Conservation (phyloP, 345 rosid species). For the Viola odorata region DNA sequence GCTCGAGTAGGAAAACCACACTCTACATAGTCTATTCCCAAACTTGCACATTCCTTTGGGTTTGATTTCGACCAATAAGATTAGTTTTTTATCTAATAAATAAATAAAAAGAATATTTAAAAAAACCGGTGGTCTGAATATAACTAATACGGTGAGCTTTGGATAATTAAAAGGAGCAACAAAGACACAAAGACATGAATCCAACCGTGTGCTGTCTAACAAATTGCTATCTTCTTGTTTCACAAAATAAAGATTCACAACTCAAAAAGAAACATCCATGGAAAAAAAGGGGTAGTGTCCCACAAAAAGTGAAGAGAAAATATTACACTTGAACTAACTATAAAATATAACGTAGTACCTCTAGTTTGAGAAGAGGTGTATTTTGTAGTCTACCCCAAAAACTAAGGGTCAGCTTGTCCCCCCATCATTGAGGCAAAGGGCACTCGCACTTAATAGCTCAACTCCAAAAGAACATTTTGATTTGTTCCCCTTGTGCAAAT, state of each 20-base stretch:
- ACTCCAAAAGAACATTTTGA: constrained; percentile 2
- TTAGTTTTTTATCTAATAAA: too few species aligned
- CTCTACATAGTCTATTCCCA: background rate
- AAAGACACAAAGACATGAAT: background rate
- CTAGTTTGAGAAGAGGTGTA: constrained; percentile 21
- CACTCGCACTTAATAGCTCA: constrained; percentile 10
- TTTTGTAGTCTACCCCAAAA: constrained; percentile 25
- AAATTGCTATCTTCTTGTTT: background rate
- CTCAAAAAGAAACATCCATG: constrained; percentile 9
- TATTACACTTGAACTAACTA: constrained; percentile 4
- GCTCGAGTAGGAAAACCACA: background rate
- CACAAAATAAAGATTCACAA: background rate
- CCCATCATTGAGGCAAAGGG: constrained; percentile 20
- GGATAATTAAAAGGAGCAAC: background rate
- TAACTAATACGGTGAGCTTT: too few species aligned
- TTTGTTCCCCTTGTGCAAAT: background rate
- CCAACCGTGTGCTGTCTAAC: too few species aligned
- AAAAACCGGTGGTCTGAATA: too few species aligned
- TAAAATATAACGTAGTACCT: constrained; percentile 23
- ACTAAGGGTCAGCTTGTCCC: constrained; percentile 25
- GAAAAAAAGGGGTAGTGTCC: constrained; percentile 12
- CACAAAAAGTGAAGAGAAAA: constrained; percentile 12
- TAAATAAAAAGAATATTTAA: too few species aligned
- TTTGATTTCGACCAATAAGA: too few species aligned
- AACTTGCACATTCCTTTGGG: too few species aligned